Base-by-base conservation (phyloP, 805 yeast species). In the Kurtzmaniella cleridarum region DNA sequence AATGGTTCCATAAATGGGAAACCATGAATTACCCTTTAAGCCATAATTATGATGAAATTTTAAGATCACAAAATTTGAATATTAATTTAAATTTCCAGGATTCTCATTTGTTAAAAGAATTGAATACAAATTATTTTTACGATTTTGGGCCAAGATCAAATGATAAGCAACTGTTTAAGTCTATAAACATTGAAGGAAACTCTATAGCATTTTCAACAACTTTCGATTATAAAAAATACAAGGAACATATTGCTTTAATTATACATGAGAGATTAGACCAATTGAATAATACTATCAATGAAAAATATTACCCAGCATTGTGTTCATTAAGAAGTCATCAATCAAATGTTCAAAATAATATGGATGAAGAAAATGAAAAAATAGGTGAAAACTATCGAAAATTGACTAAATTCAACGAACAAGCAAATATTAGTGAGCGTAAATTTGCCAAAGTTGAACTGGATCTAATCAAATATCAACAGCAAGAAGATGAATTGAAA, bases 371-470 rank as follows among this genome's bases (percentile, higher is more conserved):
- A 34, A 72, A 66, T 36, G 60, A 57, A 5, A 38, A 38, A 9
- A 62, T 68, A 1, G 64, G 67, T 3, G 53, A 42, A 7, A 51
- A 54, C 23, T 68, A 63, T 47, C 45, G 51, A 13, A 55, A 59
- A 34, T 47, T 66, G 13, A 53, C 63, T 28, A 54, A 56, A 33
- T 48, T 63, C 27, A 68, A 64, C 42, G 72, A 66, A 17, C 64
- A 56, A 24, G 68, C 68, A 2, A 38, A 41, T 6, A 31, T 51
- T 6, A 54, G 51, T 8, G 74, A 68, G 35, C 55, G 56, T 40
- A 64, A 58, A 42, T 47, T 62, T 18, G 51, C 43, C 11, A 55
- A 59, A 27, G 55, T 59, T 1, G 73, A 68, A 14, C 37, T 40
- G 9, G 72, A 66, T 16, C 42, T 53, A 5, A 30, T 40, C 3